Conservation (phyloP, 116 monocot species). For the Trichopus zeylanicus region DNA sequence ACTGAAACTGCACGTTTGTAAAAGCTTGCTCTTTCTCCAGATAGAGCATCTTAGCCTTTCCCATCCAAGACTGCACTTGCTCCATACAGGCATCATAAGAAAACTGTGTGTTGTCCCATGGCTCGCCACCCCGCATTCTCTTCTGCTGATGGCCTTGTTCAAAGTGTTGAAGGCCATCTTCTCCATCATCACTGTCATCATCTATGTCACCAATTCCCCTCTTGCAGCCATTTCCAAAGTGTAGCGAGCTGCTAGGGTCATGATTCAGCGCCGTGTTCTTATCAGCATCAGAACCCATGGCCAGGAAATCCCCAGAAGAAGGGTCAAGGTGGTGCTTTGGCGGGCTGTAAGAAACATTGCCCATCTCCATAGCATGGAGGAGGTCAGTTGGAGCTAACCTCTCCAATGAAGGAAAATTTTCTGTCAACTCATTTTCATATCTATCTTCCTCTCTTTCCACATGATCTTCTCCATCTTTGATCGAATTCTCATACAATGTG, state of each 20-base stretch:
- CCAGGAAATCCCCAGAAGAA: conserved; percentile 45
- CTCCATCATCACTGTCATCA: conserved; percentile 31
- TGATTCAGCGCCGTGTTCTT: conserved; percentile 22
- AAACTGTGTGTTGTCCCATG: conserved; percentile 16
- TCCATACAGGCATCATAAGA: conserved; percentile 28
- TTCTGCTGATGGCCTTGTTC: conserved; percentile 26
- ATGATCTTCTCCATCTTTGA: conserved; percentile 12
- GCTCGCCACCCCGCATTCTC: conserved; percentile 26
- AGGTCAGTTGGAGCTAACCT: conserved; percentile 52
- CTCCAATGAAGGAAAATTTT: conserved; percentile 41
- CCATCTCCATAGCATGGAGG: conserved; percentile 41
- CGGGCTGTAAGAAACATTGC: conserved; percentile 20
- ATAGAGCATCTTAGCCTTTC: conserved; percentile 25
- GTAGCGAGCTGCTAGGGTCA: conserved; percentile 13
- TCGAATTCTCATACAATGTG: conserved; percentile 30
- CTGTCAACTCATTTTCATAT: conserved; percentile 26
- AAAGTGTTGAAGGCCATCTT: conserved; percentile 16
- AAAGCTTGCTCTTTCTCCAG: conserved; percentile 46
- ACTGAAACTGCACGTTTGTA: conserved; percentile 39
- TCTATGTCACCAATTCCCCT: conserved; percentile 37
- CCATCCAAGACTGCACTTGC: conserved; percentile 21
- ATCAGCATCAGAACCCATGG: conserved; percentile 27
- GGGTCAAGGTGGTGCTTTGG: conserved; percentile 23
- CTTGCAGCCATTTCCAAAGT: conserved; percentile 41
- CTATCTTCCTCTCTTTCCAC: conserved; percentile 19